Percentiles rank a stretch among this genome's conserved stretches.
phyloP scores from a whole-genome alignment of 192 early-diverging fungal genomes.

The Umbelopsis sp. region DNA sequence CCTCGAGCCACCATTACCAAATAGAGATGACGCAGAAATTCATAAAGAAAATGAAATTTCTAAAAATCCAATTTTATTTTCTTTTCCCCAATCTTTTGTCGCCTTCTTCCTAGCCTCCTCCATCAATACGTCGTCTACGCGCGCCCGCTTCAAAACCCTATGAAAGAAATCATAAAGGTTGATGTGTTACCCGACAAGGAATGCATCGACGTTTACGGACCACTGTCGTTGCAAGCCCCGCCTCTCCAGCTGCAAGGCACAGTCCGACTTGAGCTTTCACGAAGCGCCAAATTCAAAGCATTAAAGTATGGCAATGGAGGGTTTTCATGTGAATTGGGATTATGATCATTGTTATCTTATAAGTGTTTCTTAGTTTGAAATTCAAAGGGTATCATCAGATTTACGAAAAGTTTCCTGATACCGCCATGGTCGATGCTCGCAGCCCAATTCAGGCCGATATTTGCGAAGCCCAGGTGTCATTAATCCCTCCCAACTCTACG shows the following conservation, averaged over 20 bases:
- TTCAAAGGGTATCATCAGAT: slow-evolving; percentile 19
- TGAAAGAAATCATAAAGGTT: slow-evolving; percentile 5
- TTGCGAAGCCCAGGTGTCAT: slow-evolving; percentile 1
- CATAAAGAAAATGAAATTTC: no score
- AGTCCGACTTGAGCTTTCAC: background rate
- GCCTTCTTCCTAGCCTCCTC: no score
- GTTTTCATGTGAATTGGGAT: background rate
- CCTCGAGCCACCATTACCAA: no score
- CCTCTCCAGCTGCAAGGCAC: slow-evolving; percentile 1
- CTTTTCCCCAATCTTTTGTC: no score
- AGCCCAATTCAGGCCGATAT: slow-evolving; percentile 3
- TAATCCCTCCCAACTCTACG: background rate
- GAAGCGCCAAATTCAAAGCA: slow-evolving; percentile 13
- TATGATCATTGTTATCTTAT: background rate
- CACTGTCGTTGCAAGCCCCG: background rate
- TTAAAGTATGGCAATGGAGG: background rate
- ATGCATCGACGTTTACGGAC: slow-evolving; percentile 12
- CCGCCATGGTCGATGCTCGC: background rate
- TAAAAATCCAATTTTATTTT: no score
- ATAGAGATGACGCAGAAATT: no score
- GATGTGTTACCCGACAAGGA: slow-evolving; percentile 6
- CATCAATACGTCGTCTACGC: no score
- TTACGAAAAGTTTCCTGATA: slow-evolving; percentile 11
- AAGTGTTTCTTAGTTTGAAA: background rate
- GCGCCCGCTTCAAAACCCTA: no score